Percentiles rank a stretch among this genome's conserved stretches.
Conservation (phyloP, 2,329 filamentous ascomycete species). For the Orbilia javanica region DNA sequence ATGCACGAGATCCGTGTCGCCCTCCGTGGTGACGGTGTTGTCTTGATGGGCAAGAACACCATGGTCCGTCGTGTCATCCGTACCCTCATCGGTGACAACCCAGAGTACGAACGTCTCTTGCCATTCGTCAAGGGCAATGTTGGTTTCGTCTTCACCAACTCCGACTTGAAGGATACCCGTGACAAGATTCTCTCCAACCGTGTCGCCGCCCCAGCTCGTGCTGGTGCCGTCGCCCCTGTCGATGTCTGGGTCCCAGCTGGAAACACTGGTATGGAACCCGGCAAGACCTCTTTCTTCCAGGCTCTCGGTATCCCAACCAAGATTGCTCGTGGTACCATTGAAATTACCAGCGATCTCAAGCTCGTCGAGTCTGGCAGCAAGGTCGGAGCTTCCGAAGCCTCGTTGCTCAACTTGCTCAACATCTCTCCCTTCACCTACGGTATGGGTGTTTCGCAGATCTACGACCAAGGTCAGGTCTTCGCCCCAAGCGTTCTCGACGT, state of each 20-base stretch:
- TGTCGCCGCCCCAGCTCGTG: constrained; percentile 96
- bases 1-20: constrained; percentile 99
- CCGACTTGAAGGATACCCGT: constrained; percentile 89
- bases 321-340: constrained; percentile 99
- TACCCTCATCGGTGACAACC: constrained; percentile 88
- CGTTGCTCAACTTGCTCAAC: constrained; percentile 99
- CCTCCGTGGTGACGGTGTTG: constrained; percentile 90
- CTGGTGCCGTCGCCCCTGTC: constrained; percentile 90
- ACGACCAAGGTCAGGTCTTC: constrained; percentile 97
- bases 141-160: constrained; percentile 99
- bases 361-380: constrained; percentile 92
- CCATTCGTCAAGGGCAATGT: constrained; percentile 97
- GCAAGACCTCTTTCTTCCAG: constrained; percentile 99
- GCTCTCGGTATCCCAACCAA: constrained; percentile 99
- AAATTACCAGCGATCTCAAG: constrained; percentile 98
- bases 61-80: constrained; percentile 99
- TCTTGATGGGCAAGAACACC: constrained; percentile 99
- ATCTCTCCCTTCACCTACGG: constrained; percentile 99
- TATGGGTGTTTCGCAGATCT: constrained; percentile 95
- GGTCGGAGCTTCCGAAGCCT: constrained; percentile 98
- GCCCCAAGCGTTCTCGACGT: constrained; percentile 88
- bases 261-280: constrained; percentile 99
- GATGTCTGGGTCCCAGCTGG: constrained; percentile 97
- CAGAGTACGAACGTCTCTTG: constrained; percentile 98
- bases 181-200: constrained; percentile 96